Evolutionary conservation across 2,329 filamentous ascomycete genomes (phyloP).

Genomic region (Helotiales sp.): DNA sequence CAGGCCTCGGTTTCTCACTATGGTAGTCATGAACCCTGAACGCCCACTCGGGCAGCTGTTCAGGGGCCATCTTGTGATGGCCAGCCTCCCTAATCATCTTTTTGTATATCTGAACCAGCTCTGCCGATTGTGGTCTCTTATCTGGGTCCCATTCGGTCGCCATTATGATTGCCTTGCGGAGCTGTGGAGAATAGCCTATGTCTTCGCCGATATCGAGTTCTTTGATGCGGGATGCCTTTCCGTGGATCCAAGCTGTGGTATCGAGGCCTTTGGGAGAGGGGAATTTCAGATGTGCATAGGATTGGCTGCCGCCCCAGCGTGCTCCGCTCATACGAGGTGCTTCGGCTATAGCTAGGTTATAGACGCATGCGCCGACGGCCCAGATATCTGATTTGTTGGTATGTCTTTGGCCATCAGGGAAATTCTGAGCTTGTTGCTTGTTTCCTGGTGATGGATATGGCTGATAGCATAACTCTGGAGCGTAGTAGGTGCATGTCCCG

Average conservation of each 20-base stretch:
- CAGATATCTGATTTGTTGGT: constrained; percentile 35
- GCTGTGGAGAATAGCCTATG: constrained; percentile 14
- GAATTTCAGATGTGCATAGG: background rate
- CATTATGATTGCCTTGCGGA: constrained; percentile 20
- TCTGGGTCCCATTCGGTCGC: constrained; percentile 12
- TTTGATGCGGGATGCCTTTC: background rate
- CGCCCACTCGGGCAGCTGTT: constrained; percentile 32
- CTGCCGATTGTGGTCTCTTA: constrained; percentile 17
- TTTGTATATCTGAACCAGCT: constrained; percentile 16
- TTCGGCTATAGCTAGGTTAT: constrained; percentile 25
- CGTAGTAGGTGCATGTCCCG: constrained; percentile 30
- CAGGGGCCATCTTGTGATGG: background rate
- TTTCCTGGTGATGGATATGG: constrained; percentile 24
- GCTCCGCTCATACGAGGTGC: background rate
- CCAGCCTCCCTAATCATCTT: constrained; percentile 9
- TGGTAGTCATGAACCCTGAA: constrained; percentile 35
- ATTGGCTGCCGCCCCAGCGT: background rate
- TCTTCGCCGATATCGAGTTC: constrained; percentile 9
- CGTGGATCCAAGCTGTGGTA: background rate
- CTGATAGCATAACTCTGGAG: constrained; percentile 34
- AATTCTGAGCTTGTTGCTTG: constrained; percentile 7
- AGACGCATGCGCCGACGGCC: constrained; percentile 34
- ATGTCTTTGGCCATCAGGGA: constrained; percentile 25
- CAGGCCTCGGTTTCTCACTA: constrained; percentile 2
- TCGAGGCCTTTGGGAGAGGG: background rate